phyloP scores from a whole-genome alignment of 106 monocot genomes.

The Phalaenopsis equestris region DNA sequence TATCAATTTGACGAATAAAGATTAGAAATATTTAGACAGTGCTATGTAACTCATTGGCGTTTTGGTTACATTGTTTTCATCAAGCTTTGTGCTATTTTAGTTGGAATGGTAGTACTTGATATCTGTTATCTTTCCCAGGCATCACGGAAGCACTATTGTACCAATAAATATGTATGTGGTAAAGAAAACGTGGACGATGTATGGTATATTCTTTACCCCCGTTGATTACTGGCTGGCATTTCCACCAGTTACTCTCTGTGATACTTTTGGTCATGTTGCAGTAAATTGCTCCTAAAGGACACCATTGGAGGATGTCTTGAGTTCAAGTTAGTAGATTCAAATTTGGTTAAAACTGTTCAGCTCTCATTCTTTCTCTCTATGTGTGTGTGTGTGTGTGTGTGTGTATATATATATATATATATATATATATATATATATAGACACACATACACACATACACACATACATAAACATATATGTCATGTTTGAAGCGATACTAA shows the following conservation, averaged over 20 bases:
- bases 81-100: neutral
- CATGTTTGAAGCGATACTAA: neutral
- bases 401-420: too few species aligned
- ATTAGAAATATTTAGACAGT: neutral
- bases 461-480: too few species aligned
- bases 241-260: neutral
- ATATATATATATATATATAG: too few species aligned
- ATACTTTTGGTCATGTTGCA: conserved; percentile 15
- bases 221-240: neutral
- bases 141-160: conserved; percentile 93
- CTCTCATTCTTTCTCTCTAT: neutral
- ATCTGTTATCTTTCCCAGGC: conserved; percentile 38
- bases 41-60: neutral
- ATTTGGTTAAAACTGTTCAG: conserved; percentile 1
- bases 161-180: conserved; percentile 58
- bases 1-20: neutral
- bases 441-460: too few species aligned
- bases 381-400: too few species aligned
- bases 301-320: conserved; percentile 47
- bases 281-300: conserved; percentile 77
- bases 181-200: conserved; percentile 75
- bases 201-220: conserved; percentile 35
- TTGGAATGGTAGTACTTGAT: neutral
- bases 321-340: conserved; percentile 64
- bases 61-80: neutral